Evolutionary conservation across 2,329 filamentous ascomycete species (phyloP).

Genomic region (Sporothrix schenckii): DNA sequence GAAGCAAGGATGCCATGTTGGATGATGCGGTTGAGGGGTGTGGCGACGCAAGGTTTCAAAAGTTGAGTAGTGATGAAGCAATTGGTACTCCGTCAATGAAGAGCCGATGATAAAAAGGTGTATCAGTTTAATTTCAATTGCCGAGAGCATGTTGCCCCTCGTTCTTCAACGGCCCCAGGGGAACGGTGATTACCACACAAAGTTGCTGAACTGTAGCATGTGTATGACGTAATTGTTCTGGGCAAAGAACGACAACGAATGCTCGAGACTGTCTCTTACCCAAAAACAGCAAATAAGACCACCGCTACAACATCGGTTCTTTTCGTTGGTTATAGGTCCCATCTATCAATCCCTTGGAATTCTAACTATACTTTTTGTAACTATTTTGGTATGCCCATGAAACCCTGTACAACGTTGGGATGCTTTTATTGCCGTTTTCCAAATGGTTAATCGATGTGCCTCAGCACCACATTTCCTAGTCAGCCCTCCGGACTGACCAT

Average conservation of each 20-base stretch:
- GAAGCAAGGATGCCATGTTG: slow-evolving; percentile 12
- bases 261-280: neutral
- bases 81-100: neutral
- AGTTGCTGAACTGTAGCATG: neutral
- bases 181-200: neutral
- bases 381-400: neutral
- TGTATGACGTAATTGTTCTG: slow-evolving; percentile 18
- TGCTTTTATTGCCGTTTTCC: neutral
- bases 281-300: neutral
- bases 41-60: neutral
- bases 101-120: neutral
- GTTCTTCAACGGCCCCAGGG: neutral
- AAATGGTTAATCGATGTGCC: neutral
- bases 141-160: neutral
- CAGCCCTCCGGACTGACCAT: neutral
- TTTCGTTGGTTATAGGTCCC: neutral
- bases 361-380: neutral
- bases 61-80: no score
- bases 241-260: neutral
- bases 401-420: neutral
- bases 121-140: neutral
- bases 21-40: neutral
- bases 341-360: no score
- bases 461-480: neutral
- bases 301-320: neutral